Evolutionary conservation across 495 filamentous ascomycete species (phyloP).

Genomic region (Neurospora sp.): DNA sequence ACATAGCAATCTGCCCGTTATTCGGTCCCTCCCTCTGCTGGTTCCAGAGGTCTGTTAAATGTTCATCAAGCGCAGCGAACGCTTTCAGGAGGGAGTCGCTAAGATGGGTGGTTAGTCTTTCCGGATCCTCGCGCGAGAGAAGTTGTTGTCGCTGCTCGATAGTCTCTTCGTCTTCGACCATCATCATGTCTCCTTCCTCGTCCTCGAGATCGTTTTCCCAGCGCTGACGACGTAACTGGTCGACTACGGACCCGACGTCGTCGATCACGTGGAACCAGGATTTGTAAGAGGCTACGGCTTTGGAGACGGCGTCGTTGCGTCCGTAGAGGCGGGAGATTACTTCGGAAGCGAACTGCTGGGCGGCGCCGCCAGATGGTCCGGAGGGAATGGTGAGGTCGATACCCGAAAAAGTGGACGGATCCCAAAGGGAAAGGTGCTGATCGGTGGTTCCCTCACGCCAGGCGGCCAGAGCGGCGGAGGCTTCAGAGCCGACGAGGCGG

Average conservation of each 20-base stretch:
- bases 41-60: conserved; percentile 39
- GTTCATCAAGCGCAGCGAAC: conserved; percentile 48
- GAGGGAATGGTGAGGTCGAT: conserved; percentile 23
- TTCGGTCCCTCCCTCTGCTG: conserved; percentile 31
- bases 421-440: conserved; percentile 48
- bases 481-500: conserved; percentile 46
- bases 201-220: conserved; percentile 80
- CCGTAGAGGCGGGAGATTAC: conserved; percentile 47
- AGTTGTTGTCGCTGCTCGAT: conserved; percentile 53
- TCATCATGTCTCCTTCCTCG: background rate
- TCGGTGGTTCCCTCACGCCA: conserved; percentile 45
- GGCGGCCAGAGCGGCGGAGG: conserved; percentile 37
- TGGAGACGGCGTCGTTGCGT: conserved; percentile 52
- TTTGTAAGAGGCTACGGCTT: conserved; percentile 49
- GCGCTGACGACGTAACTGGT: conserved; percentile 52
- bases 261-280: conserved; percentile 58
- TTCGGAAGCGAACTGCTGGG: conserved; percentile 33
- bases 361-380: conserved; percentile 17
- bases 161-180: conserved; percentile 41
- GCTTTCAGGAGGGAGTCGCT: conserved; percentile 44
- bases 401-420: conserved; percentile 36
- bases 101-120: conserved; percentile 51
- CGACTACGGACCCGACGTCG: conserved; percentile 49
- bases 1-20: conserved; percentile 37
- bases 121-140: conserved; percentile 65